Evolutionary conservation across 495 filamentous ascomycete genomes (phyloP).

Genomic region (Talaromyces liani): DNA sequence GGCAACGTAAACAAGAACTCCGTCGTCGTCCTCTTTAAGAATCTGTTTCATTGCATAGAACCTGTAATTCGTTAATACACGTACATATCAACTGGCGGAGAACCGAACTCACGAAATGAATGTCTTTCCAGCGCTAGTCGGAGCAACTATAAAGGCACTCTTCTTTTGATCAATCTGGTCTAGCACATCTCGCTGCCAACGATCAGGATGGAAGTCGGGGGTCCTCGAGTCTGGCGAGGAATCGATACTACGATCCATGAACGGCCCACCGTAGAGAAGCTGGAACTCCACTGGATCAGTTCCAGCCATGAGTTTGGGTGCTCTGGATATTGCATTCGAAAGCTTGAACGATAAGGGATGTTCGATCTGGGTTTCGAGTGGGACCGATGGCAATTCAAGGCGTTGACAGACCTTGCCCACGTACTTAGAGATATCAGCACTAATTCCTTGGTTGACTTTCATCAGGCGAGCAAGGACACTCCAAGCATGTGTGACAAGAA

Average conservation of each 20-base stretch:
- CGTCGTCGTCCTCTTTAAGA: constrained; percentile 55
- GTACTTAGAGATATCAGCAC: constrained; percentile 14
- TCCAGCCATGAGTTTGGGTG: constrained; percentile 14
- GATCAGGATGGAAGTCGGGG: constrained; percentile 60
- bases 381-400: constrained; percentile 18
- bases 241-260: constrained; percentile 65
- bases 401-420: constrained; percentile 18
- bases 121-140: constrained; percentile 63
- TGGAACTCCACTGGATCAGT: constrained; percentile 48
- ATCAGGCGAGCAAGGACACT: constrained; percentile 12
- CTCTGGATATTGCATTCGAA: constrained; percentile 11
- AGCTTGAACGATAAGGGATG: constrained; percentile 29
- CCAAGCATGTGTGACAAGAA: constrained; percentile 15
- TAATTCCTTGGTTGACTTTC: constrained; percentile 18
- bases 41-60: constrained; percentile 80
- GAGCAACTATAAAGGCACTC: constrained; percentile 68
- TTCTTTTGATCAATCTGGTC: constrained; percentile 62
- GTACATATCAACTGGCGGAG: constrained; percentile 4
- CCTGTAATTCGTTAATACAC: constrained; percentile 5
- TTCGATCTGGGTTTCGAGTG: constrained; percentile 2
- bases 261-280: constrained; percentile 59
- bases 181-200: constrained; percentile 67
- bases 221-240: constrained; percentile 58
- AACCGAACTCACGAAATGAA: constrained; percentile 38
- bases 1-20: constrained; percentile 68